Base-by-base conservation (phyloP, 805 yeast species). In the Sungouiozyma intestinalis region DNA sequence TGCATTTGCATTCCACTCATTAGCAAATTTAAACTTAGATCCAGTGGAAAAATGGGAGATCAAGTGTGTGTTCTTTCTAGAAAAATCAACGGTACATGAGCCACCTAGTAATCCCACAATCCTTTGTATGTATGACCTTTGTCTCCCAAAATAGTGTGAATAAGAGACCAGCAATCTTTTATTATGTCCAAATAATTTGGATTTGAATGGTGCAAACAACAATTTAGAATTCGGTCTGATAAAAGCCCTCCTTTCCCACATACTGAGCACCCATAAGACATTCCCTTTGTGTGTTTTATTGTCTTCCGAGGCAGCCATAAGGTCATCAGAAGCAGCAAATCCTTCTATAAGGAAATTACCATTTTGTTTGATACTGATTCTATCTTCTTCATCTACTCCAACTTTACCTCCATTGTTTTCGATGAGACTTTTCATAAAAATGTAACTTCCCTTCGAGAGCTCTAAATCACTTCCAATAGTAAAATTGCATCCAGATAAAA, bases 71-170 rank as follows among this genome's bases (percentile, higher is more conserved):
- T 85, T 85, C 8, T 71, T 70, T 38, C 69, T 69, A 16, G 79
- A 77, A 39, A 83, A 63, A 34, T 73, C 68, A 0, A 83, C 75
- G 1, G 94, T 80, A 58, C 82, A 85, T 0, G 63, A 63, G 0
- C 90, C 97, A 2, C 97, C 97, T 52, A 85, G 56, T 0, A 81
- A 68, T 16, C 67, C 67, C 3, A 82, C 74, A 11, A 90, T 64
- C 38, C 69, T 69, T 41, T 79, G 77, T 31, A 92, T 62, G 52
- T 85, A 90, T 33, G 67, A 64, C 35, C 98, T 65, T 1, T 94
- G 83, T 54, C 83, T 92, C 0, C 97, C 97, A 17, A 82, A 74
- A 55, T 84, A 87, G 52, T 86, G 85, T 0, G 96, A 80, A 3
- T 85, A 73, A 8, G 86, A 71, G 9, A 86, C 73, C 3, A 69